Evolutionary conservation across 768 basidiomycete species (phyloP).

Genomic region (Pleurotus cornucopiae): DNA sequence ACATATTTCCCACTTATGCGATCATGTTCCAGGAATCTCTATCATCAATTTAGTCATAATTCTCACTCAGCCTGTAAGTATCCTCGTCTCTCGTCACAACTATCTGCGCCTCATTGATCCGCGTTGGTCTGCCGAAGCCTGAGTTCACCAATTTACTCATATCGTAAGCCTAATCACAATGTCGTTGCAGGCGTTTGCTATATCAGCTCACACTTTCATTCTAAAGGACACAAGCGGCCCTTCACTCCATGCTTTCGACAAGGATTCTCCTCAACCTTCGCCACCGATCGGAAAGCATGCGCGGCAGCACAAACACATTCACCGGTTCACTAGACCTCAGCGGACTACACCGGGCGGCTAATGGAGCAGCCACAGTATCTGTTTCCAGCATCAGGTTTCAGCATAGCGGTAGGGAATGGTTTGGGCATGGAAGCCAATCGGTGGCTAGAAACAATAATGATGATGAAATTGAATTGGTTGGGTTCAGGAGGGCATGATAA

Average conservation of each 20-base stretch:
- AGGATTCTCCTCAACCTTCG: neutral
- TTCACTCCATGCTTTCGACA: constrained; percentile 5
- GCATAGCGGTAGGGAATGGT: neutral
- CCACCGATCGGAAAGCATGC: neutral
- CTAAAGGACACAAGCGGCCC: constrained; percentile 1
- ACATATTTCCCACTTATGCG: too few species aligned
- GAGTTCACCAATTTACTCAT: constrained; percentile 5
- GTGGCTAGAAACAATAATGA: too few species aligned
- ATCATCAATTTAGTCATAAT: constrained; percentile 1
- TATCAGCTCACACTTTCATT: neutral
- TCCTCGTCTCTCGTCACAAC: neutral
- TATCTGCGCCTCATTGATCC: neutral
- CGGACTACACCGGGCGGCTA: neutral
- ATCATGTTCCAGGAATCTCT: neutral
- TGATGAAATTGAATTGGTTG: too few species aligned
- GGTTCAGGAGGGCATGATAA: too few species aligned
- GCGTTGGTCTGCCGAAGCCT: neutral
- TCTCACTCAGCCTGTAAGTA: constrained; percentile 2
- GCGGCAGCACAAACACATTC: neutral
- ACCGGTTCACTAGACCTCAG: neutral
- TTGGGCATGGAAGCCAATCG: constrained; percentile 1
- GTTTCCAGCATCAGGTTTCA: neutral
- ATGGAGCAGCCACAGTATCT: neutral
- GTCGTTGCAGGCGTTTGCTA: neutral
- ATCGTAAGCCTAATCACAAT: neutral